Evolutionary conservation across 768 basidiomycete species (phyloP).

Genomic region (Zangia roseola): DNA sequence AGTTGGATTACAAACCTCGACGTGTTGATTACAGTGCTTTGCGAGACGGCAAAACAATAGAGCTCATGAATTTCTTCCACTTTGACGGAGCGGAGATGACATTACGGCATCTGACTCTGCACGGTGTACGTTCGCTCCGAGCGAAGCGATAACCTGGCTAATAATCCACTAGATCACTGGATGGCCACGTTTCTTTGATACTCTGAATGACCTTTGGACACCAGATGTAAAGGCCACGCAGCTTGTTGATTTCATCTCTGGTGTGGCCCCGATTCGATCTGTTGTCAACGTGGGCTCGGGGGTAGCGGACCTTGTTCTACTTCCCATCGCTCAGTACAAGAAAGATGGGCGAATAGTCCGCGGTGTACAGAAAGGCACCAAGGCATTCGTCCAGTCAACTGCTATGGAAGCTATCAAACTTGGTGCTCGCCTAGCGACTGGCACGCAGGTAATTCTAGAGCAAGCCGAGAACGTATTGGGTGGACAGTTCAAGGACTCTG

Average conservation of each 20-base stretch:
- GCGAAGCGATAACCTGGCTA: conserved; percentile 4
- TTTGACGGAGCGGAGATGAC: conserved; percentile 99
- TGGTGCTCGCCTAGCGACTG: conserved; percentile 90
- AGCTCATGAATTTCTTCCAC: conserved; percentile 99
- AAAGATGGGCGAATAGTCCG: conserved; percentile 92
- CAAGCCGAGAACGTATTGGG: conserved; percentile 91
- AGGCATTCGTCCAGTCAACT: conserved; percentile 89
- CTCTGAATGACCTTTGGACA: conserved; percentile 98
- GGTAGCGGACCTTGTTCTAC: conserved; percentile 90
- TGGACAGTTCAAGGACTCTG: conserved; percentile 63
- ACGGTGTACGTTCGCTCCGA: conserved; percentile 65
- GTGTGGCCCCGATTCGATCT: conserved; percentile 93
- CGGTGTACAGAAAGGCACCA: conserved; percentile 92
- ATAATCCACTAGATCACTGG: conserved; percentile 74
- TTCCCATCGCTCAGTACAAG: conserved; percentile 96
- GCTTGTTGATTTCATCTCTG: conserved; percentile 93
- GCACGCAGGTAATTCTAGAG: conserved; percentile 96
- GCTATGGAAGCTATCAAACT: conserved; percentile 95
- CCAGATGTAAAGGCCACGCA: conserved; percentile 99
- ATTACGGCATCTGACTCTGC: conserved; percentile 84
- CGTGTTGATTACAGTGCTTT: conserved; percentile 93
- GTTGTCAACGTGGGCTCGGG: conserved; percentile 97
- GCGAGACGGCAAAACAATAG: conserved; percentile 87
- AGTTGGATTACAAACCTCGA: conserved; percentile 97
- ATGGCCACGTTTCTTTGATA: conserved; percentile 86